Evolutionary conservation across 331 rosid genomes (phyloP), one percentile per base, ranked within the genome.

Genomic region (Cucumis variabilis): DNA sequence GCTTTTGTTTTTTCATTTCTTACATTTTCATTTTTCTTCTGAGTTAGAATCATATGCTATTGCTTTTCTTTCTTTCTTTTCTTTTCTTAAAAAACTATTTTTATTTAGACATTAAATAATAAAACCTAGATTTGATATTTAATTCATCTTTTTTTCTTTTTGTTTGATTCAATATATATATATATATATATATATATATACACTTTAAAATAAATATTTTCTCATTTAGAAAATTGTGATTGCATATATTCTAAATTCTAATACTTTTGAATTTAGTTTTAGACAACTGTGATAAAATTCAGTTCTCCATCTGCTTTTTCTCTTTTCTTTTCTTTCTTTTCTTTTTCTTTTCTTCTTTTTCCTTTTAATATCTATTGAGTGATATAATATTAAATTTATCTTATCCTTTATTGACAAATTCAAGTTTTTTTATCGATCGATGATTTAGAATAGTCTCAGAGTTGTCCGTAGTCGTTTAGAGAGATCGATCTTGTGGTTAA

Each of bases 211-310:
- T 46, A 46, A 46, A 21, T 46, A 76, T 77, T 48, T 77, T 77
- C 27, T n/a, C 16, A 48, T 50, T 77, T 24, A 50, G 63, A 48
- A 50, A 48, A 37, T 74, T 21, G 80, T 21, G 55, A 74, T 74
- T 44, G 81, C 28, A 74, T 44, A 74, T 74, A 41, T 74, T 74
- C 58, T 74, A 20, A 44, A 75, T 75, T 44, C 25, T 73, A 12
- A 8, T 46, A 44, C 60, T 75, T 75, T 76, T 76, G 82, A 76
- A 76, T 44, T 76, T 76, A 2, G 82, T 46, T 46, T 76, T 46
- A 46, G 46, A 76, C 30, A 76, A 75, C 30, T 75, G 27, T 37
- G 28, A 74, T 41, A 74, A 74, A n/a, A 74, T 74, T 76, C 82
- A 76, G 11, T 6, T 75, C 20, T 2, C 13, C 12, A 46, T 23